Evolutionary conservation across 1,139 yeast species (phyloP).

Genomic region (Nakaseomyces delphensis): DNA sequence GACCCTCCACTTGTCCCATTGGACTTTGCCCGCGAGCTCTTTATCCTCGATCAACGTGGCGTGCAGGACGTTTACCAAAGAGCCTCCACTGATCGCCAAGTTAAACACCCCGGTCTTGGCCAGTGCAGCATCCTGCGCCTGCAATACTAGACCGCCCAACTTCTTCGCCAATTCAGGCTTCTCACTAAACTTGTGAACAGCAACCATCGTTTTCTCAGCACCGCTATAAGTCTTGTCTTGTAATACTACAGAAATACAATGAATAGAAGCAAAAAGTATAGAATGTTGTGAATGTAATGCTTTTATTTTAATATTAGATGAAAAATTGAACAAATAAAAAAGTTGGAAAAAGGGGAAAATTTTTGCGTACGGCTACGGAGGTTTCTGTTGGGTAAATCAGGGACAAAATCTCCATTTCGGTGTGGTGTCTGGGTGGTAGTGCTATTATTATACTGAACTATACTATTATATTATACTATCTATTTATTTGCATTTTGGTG

Average conservation of each 20-base stretch:
- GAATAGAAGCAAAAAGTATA: too few species aligned
- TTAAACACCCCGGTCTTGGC: conserved; percentile 40
- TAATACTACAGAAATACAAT: too few species aligned
- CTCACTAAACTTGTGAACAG: conserved; percentile 45
- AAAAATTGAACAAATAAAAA: neutral
- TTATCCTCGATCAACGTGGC: conserved; percentile 57
- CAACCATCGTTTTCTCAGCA: conserved; percentile 27
- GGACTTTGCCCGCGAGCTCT: conserved; percentile 42
- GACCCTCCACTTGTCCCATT: conserved; percentile 90
- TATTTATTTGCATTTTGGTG: neutral
- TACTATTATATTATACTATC: neutral
- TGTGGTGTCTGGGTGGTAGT: too few species aligned
- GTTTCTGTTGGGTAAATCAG: too few species aligned
- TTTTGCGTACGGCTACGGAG: neutral
- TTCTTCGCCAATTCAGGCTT: conserved; percentile 51
- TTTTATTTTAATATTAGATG: neutral
- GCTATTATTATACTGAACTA: neutral
- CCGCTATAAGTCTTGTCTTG: too few species aligned
- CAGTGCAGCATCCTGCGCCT: conserved; percentile 48
- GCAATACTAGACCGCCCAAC: conserved; percentile 45
- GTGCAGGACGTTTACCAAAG: conserved; percentile 68
- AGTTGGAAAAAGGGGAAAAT: neutral
- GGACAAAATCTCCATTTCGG: too few species aligned
- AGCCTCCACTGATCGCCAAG: conserved; percentile 86
- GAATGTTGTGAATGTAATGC: too few species aligned